Conservation (phyloP, 768 basidiomycete species). For the Dioszegia crocea region DNA sequence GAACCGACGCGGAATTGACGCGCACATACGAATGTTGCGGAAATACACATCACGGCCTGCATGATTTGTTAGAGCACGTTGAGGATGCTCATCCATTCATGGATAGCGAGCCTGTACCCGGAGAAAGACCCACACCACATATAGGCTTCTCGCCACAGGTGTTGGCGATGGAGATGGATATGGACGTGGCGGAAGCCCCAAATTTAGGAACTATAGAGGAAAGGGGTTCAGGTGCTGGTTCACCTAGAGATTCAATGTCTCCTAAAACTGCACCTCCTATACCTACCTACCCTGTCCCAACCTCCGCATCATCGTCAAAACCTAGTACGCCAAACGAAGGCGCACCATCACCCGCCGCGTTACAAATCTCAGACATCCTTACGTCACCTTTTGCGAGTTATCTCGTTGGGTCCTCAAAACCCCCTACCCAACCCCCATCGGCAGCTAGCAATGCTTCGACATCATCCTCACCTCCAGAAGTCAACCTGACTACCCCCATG, state of each 20-base stretch:
- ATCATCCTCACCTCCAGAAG: constrained; percentile 37
- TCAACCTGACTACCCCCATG: constrained; percentile 30
- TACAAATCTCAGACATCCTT: constrained; percentile 36
- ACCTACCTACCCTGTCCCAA: constrained; percentile 28
- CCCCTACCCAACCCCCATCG: not conserved
- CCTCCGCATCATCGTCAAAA: constrained; percentile 22
- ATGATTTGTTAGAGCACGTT: constrained; percentile 47
- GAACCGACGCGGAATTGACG: constrained; percentile 41
- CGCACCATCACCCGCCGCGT: constrained; percentile 16
- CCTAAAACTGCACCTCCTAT: constrained; percentile 12
- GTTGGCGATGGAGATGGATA: constrained; percentile 38
- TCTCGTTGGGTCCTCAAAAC: not conserved
- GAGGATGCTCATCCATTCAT: constrained; percentile 40
- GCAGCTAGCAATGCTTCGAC: constrained; percentile 22
- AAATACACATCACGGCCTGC: constrained; percentile 34
- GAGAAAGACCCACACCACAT: not conserved
- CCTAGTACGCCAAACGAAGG: constrained; percentile 28
- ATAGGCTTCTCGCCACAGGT: constrained; percentile 35
- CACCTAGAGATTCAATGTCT: not conserved
- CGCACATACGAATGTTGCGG: constrained; percentile 45
- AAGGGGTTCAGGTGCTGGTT: constrained; percentile 2
- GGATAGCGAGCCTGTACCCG: constrained; percentile 12
- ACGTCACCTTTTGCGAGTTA: constrained; percentile 24
- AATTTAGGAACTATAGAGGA: constrained; percentile 9
- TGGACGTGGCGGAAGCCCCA: constrained; percentile 29